Percentiles rank a stretch among this genome's conserved stretches.
Conservation (phyloP, 306 rosid genomes). For the Vigna angularis region DNA sequence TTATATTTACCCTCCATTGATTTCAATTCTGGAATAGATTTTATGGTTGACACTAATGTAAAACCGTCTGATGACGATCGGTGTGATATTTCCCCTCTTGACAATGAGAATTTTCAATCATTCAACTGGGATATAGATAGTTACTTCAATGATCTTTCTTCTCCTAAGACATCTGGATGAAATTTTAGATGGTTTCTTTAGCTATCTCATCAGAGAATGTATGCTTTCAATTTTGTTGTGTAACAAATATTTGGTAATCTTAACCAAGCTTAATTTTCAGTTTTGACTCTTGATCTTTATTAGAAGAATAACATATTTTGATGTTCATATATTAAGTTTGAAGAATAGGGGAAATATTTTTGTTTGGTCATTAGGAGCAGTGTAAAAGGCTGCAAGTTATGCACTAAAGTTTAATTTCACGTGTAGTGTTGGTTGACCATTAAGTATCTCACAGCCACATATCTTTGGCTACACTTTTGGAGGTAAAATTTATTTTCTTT, state of each 20-base stretch:
- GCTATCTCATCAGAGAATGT: too few species aligned
- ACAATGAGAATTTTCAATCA: slow-evolving; percentile 50
- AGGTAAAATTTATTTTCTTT: not conserved
- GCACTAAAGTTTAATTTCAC: slow-evolving; percentile 28
- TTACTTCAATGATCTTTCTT: not conserved
- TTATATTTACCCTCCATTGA: not conserved
- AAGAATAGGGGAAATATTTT: slow-evolving; percentile 31
- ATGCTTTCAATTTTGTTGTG: not conserved
- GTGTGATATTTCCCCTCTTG: slow-evolving; percentile 45
- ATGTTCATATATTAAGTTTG: not conserved
- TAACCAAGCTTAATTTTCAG: not conserved
- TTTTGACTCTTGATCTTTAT: not conserved
- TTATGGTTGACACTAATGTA: not conserved
- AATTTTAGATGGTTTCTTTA: too few species aligned
- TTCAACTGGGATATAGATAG: slow-evolving; percentile 18
- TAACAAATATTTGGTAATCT: not conserved
- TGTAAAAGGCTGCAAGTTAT: slow-evolving; percentile 20
- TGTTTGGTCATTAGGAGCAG: not conserved
- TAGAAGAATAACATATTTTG: not conserved
- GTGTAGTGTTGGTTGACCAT: slow-evolving; percentile 33
- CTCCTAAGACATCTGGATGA: too few species aligned
- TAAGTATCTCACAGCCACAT: not conserved
- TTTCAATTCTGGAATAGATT: slow-evolving; percentile 12
- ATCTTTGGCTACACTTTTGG: slow-evolving; percentile 31
- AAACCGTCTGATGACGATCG: slow-evolving; percentile 1